Base-by-base conservation (phyloP, 805 yeast genomes). In the Saturnispora sanitii region DNA sequence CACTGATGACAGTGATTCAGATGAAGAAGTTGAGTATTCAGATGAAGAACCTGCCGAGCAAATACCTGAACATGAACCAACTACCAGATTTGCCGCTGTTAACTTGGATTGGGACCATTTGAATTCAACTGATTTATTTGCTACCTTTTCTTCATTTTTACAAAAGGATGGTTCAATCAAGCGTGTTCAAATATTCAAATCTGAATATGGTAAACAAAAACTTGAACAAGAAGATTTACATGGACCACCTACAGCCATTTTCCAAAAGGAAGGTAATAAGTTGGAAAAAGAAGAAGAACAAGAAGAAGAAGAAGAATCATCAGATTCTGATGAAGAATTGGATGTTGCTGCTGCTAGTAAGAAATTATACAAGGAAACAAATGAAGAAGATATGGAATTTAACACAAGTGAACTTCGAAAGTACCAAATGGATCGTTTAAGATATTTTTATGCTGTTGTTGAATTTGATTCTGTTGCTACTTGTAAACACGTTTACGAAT, bases 91-190 rank as follows among this genome's bases (percentile, higher is more conserved):
- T 54, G 98, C 98, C 0, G 95, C 81, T 1, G 97, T 92, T 23
- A 92, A 92, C 55, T 67, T 92, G 73, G 98, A 92, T 57, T 92
- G 98, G 98, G 98, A 92, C 52, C 83, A 92, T 54, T 71, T 92
- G n/a, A 73, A 76, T 35, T 82, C 97, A 1, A 75, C 75, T 4
- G 97, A 92, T 57, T 65, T 90, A 47, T 75, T 84, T 81, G 94
- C 94, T 4, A 81, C 97, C 0, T 86, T 90, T 52, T 65, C 78
- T 6, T 77, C 94, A 41, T 92, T 90, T 62, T 79, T 83, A 18
- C 95, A 95, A 16, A 61, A 75, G 18, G 78, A 73, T 27, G 94
- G 94, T 2, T 64, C 66, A 34, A 80, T 90, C 41, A 57, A 64
- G 34, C 74, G 77, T n/a, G 79, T 92, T 7, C 56, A 75, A 5